These are phyloP conservation scores for Tilletia caries DNA, from an alignment of 1,284 basidiomycete species.

Conservation along the genomic window DNA sequence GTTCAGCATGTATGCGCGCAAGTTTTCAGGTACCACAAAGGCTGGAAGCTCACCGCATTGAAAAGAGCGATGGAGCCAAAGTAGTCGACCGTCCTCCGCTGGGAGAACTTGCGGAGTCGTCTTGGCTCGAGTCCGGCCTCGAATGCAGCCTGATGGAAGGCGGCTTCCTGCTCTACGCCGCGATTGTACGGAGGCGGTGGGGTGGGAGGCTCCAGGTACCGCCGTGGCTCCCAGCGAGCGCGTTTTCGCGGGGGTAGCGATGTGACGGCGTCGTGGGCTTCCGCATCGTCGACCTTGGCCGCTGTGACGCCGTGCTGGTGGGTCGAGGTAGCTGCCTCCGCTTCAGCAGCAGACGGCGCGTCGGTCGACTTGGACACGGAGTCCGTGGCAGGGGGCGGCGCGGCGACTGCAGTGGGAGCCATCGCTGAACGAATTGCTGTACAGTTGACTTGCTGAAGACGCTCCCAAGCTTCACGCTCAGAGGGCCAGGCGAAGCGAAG, in stretches of 20 bases:
- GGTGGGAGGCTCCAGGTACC: constrained; percentile 59
- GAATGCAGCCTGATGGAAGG: constrained; percentile 58
- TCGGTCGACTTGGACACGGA: too few species aligned
- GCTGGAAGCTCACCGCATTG: constrained; percentile 64
- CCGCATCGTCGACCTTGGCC: not conserved
- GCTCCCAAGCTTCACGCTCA: too few species aligned
- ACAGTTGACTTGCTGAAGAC: too few species aligned
- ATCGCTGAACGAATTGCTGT: too few species aligned
- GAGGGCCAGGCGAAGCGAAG: too few species aligned
- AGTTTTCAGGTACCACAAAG: not conserved
- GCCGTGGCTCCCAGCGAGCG: constrained; percentile 26
- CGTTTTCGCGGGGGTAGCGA: constrained; percentile 4
- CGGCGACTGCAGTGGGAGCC: too few species aligned
- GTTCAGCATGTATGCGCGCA: not conserved
- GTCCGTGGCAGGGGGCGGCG: too few species aligned
- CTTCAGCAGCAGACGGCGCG: too few species aligned
- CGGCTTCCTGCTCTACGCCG: constrained; percentile 71
- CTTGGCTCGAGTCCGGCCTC: constrained; percentile 61
- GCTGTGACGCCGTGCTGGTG: not conserved
- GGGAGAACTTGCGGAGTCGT: constrained; percentile 80
- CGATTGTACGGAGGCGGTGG: constrained; percentile 73
- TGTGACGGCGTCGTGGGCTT: not conserved
- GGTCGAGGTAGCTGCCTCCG: too few species aligned
- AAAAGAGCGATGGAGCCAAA: constrained; percentile 80
- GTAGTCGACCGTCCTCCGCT: constrained; percentile 89